Evolutionary conservation across 2,329 filamentous ascomycete genomes (phyloP), one percentile per base, ranked within the genome.

Genomic region (Ascosphaera acerosa): DNA sequence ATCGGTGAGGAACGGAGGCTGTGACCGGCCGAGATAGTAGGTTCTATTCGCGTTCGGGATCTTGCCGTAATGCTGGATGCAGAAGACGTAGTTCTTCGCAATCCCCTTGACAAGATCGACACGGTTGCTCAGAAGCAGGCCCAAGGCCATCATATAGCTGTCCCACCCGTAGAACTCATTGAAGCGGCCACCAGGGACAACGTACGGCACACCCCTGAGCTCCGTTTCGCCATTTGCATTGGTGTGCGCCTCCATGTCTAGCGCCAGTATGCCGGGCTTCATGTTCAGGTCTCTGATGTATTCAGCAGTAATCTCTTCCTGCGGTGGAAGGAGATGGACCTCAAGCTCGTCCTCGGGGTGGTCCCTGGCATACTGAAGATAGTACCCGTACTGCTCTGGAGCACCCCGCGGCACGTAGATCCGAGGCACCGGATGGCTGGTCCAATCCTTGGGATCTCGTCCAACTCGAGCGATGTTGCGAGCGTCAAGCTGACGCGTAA

Each of bases 131-230:
- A 80, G 68, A 35, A 94, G 59, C 35, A 97, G 62, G 12, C 87
- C 87, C 3, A 94, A 61, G 4, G 84, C 87, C 50, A 84, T 78
- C 81, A 97, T 94, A 58, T 94, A 97, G 49, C 81, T 92, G 53
- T 97, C 87, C 87, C 87, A 97, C 29, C 84, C 84, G 48, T 97
- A 97, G 15, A 97, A 56, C 51, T 97, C 87, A 52, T 97, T 97
- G 69, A 97, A 97, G 18, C 87, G 70, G 15, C 87, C 87, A 36
- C 87, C 87, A 0, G 87, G 87, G 3, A 97, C 87, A n/a, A 94
- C 81, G 43, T 94, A 97, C 0, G 87, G 84, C 35, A 89, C 61
- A 3, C 87, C 87, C 20, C 64, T 62, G 25, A 89, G 57, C 3
- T 74, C 74, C 37, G 66, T 68, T 47, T 76, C 62, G 23, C 72